Base-by-base conservation (phyloP, 345 rosid genomes). In the Rhodomyrtus tomentosa region DNA sequence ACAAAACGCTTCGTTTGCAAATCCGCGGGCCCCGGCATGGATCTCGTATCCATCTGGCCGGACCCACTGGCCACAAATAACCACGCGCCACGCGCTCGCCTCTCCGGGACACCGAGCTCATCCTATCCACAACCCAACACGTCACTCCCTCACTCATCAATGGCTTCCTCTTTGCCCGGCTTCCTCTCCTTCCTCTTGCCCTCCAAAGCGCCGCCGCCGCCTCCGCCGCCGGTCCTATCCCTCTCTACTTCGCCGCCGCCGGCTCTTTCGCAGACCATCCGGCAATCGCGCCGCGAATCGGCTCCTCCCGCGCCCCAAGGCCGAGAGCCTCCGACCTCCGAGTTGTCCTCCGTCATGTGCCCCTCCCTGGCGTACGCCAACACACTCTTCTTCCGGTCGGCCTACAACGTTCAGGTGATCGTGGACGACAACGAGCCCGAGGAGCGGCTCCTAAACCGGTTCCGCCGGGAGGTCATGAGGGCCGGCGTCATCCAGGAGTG, bases 401-500 rank as follows among this genome's bases (percentile, higher is more conserved):
- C 91, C 3, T 96, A 93, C 86, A 95, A 95, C 83, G 96, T 94
- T 25, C 94, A 93, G 92, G 92, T 93, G 83, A 83, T 87, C 25
- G 95, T 93, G 50, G 98, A 93, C 6, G 98, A 95, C 40, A 89
- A 92, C 73, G 98, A 96, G 86, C 91, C 93, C 5, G 94, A 93
- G 87, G 96, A 95, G 87, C 93, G 95, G 88, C 88, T 95, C 21
- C 84, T 81, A 38, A 56, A 51, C 68, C 58, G 88, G 82, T 88
- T 88, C 84, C 73, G 90, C 42, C 82, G 90, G 56, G 90, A 87
- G 83, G 90, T 88, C 18, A 58, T 85, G 86, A 86, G 84, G 84
- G 86, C 90, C 76, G 90, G 88, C 8, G 58, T 88, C 56, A 73
- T 88, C 40, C 87, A 86, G 56, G 90, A 88, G 83, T 55, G 85